Evolutionary conservation across 345 rosid genomes (phyloP).

Genomic region (Triadica sebifera): DNA sequence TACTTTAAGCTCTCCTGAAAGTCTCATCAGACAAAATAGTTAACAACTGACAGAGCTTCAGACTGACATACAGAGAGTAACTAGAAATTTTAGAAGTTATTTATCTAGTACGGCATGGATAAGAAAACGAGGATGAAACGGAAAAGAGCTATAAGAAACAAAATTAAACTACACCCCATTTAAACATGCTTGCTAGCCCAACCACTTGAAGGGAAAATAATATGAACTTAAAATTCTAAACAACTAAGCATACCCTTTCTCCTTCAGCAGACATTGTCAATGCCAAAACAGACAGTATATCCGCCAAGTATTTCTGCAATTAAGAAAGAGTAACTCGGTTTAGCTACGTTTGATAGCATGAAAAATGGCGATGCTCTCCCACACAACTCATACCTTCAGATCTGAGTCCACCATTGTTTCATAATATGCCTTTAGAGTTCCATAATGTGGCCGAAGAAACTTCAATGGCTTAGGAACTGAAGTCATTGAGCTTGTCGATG

Average conservation of each 20-base stretch:
- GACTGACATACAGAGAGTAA: neutral
- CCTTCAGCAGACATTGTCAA: conserved; percentile 97
- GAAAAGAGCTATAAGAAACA: neutral
- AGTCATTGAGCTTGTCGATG: conserved; percentile 96
- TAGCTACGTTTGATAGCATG: neutral
- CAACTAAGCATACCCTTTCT: conserved; percentile 61
- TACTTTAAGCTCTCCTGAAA: conserved; percentile 88
- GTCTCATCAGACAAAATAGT: neutral
- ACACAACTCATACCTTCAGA: conserved; percentile 51
- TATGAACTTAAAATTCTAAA: conserved; percentile 7
- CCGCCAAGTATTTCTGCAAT: conserved; percentile 79
- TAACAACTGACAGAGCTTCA: neutral
- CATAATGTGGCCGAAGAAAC: conserved; percentile 97
- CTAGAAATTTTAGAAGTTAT: neutral
- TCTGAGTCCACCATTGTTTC: conserved; percentile 64
- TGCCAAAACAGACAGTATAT: conserved; percentile 87
- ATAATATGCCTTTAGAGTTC: conserved; percentile 67
- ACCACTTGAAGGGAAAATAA: neutral
- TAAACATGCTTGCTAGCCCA: too few relatives aligned
- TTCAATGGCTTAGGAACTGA: conserved; percentile 96
- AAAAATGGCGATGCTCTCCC: neutral
- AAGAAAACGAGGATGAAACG: neutral
- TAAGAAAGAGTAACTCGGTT: conserved; percentile 9
- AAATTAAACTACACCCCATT: too few relatives aligned
- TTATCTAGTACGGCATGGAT: neutral